Evolutionary conservation across 139 green algal species (phyloP).

Genomic region (Chlamydomonas schloesseri): DNA sequence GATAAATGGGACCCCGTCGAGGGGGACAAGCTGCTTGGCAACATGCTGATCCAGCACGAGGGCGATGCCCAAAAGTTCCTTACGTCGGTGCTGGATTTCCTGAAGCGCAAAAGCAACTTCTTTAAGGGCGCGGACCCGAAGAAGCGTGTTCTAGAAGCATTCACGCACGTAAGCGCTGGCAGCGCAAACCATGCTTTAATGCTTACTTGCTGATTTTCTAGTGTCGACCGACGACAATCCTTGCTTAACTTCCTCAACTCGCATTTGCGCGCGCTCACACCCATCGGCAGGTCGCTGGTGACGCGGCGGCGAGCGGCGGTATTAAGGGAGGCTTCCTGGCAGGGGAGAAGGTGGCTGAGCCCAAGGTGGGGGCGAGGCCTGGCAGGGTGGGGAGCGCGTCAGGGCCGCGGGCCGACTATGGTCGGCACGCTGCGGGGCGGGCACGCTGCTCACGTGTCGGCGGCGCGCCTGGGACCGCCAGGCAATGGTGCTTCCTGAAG

Average conservation of each 20-base stretch:
- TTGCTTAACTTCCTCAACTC: neutral
- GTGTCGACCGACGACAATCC: too few relatives aligned
- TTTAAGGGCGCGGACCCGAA: slow-evolving; percentile 67
- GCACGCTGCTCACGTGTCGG: too few relatives aligned
- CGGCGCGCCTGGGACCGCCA: too few relatives aligned
- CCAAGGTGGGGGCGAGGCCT: neutral
- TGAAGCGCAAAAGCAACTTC: slow-evolving; percentile 74
- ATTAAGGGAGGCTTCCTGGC: slow-evolving; percentile 61
- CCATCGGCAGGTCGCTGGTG: slow-evolving; percentile 9
- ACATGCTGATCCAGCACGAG: slow-evolving; percentile 53
- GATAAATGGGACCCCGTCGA: slow-evolving; percentile 49
- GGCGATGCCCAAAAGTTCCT: slow-evolving; percentile 64
- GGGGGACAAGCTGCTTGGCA: slow-evolving; percentile 36
- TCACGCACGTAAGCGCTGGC: slow-evolving; percentile 38
- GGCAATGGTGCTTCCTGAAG: too few relatives aligned
- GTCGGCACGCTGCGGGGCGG: too few relatives aligned
- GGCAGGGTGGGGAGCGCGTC: neutral
- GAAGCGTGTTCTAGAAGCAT: slow-evolving; percentile 62
- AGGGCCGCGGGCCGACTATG: too few relatives aligned
- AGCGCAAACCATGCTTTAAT: neutral
- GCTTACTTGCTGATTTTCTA: neutral
- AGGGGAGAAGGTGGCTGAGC: slow-evolving; percentile 3
- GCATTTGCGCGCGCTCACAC: neutral
- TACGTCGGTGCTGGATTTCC: slow-evolving; percentile 63
- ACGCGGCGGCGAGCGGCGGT: slow-evolving; percentile 12